Percentiles rank a stretch among this genome's conserved stretches.
These are phyloP conservation scores for Salix koriyanagi DNA, from an alignment of 345 rosid genomes.

Conservation along the genomic window DNA sequence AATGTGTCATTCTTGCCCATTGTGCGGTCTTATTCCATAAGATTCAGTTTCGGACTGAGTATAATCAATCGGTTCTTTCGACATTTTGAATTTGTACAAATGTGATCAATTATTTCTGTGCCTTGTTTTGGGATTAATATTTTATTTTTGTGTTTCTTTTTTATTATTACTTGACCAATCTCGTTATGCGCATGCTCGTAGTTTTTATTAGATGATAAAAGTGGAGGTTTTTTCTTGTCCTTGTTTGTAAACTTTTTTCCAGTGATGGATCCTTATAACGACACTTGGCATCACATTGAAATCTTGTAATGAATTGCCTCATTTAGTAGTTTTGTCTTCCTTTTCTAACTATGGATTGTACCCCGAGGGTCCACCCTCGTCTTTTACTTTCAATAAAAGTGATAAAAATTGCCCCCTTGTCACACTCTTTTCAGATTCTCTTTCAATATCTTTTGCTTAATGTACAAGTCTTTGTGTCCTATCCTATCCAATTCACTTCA, in stretches of 20 bases:
- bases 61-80: not conserved
- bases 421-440: not conserved
- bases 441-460: not conserved
- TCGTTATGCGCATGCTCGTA: not conserved
- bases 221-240: not conserved
- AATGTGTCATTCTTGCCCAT: not conserved
- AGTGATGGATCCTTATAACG: not conserved
- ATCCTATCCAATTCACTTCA: not conserved
- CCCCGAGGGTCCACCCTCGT: not conserved
- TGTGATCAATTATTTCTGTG: conserved; percentile 4
- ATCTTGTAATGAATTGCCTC: not conserved
- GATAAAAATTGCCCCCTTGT: not conserved
- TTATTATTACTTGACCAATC: not conserved
- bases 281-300: not conserved
- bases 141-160: no score
- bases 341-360: not conserved
- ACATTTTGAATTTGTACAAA: not conserved
- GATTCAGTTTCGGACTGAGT: not conserved
- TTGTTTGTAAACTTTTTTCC: not conserved
- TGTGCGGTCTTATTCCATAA: not conserved
- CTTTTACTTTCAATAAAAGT: not conserved
- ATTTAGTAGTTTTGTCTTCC: not conserved
- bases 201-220: not conserved
- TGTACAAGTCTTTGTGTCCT: not conserved
- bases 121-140: not conserved